Evolutionary conservation across 2,329 filamentous ascomycete genomes (phyloP), one percentile per base, ranked within the genome.

Genomic region (Karstenula rhodostoma): DNA sequence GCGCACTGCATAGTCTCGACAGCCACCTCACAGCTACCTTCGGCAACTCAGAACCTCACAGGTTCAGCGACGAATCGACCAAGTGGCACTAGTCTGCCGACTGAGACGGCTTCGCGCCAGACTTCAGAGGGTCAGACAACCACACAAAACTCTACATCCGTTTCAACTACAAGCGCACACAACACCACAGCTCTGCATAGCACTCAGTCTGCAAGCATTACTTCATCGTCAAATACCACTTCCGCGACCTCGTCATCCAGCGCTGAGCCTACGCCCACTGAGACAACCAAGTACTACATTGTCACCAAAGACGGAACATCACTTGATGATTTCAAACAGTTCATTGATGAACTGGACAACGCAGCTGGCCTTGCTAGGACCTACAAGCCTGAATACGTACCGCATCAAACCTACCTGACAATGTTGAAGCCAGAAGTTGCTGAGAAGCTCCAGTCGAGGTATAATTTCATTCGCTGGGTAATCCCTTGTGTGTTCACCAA

Each of bases 21-120:
- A 40, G 17, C 37, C n/a, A n/a, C n/a, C n/a, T 57, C 49, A 2
- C 57, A 60, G 8, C 22, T 35, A 4, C 56, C 60, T 40, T 46
- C 60, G 9, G 35, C 54, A 10, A 53, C 58, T 44, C 47, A 29
- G 17, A 54, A 56, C 4, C 40, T 35, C 13, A 25, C 47, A 17
- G 33, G 23, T 8, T 56, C 46, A 22, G 27, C 44, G 25, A 59
- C 47, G 37, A 44, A 46, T 12, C 50, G 33, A 12, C 29, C 48
- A 1, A 50, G 29, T 9, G 19, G 48, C 1, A 50, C 48, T 3
- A 35, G 32, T 17, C 35, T 37, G 32, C 33, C 55, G 7, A 61
- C 51, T 7, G 32, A 54, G 3, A 49, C 52, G 7, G 43, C 35
- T 37, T 37, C 35, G 15, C 35, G 12, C 12, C 12, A 3, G 5